These are phyloP conservation scores for Solanum pennellii DNA, from an alignment of 257 asterid species.

Conservation along the genomic window DNA sequence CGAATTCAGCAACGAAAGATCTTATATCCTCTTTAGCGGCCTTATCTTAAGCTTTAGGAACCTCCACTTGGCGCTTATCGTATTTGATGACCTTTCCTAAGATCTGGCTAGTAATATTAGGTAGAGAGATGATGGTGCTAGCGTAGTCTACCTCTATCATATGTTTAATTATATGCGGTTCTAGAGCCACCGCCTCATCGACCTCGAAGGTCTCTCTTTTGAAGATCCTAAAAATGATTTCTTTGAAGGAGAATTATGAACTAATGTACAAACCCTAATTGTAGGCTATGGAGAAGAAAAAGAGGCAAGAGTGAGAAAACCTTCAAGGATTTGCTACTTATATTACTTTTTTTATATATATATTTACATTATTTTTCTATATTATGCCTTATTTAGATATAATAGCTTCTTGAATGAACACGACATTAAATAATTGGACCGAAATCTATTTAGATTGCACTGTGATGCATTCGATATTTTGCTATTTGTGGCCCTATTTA, in stretches of 20 bases:
- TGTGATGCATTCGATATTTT: too few relatives aligned
- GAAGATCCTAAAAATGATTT: too few relatives aligned
- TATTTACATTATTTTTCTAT: too few relatives aligned
- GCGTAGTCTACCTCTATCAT: slow-evolving; percentile 37
- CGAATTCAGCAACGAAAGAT: slow-evolving; percentile 2
- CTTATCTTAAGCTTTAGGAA: background rate
- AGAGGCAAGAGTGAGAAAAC: background rate
- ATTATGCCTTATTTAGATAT: too few relatives aligned
- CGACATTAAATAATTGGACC: too few relatives aligned
- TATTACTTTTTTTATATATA: too few relatives aligned
- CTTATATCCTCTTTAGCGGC: slow-evolving; percentile 3
- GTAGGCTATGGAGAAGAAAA: too few relatives aligned
- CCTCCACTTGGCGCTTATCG: background rate
- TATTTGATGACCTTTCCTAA: slow-evolving; percentile 37
- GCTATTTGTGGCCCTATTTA: too few relatives aligned
- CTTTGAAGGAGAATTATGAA: too few relatives aligned
- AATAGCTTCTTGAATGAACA: too few relatives aligned
- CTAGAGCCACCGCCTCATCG: slow-evolving; percentile 21
- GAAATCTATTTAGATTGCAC: too few relatives aligned
- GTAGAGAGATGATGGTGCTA: slow-evolving; percentile 23
- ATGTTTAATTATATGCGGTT: slow-evolving; percentile 31
- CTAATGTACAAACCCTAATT: too few relatives aligned
- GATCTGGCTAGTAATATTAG: slow-evolving; percentile 25
- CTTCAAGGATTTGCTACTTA: background rate
- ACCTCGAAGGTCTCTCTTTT: slow-evolving; percentile 27